phyloP scores from a whole-genome alignment of 352 stramenopile species.

The Plasmopara halstedii region DNA sequence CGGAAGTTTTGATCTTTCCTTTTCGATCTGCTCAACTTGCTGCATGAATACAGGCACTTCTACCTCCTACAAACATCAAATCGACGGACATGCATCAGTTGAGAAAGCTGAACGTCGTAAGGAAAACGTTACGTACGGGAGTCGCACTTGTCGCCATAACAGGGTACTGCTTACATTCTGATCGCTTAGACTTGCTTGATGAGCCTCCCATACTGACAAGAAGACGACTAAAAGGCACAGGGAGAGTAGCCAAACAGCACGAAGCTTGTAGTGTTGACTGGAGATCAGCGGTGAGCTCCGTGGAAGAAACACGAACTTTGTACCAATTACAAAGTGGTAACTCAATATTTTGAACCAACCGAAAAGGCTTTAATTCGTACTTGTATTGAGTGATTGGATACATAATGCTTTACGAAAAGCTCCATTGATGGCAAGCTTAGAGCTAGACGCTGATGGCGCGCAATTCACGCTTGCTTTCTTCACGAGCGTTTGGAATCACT shows the following conservation, averaged over 20 bases:
- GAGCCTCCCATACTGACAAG: constrained; percentile 40
- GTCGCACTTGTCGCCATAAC: constrained; percentile 62
- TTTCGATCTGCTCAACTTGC: constrained; percentile 76
- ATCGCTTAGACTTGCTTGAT: constrained; percentile 27
- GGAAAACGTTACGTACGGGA: constrained; percentile 32
- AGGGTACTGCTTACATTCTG: constrained; percentile 27
- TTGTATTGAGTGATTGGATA: constrained; percentile 7
- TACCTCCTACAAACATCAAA: constrained; percentile 16
- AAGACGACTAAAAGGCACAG: constrained; percentile 4
- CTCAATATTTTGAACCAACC: not conserved
- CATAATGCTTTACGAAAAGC: constrained; percentile 2
- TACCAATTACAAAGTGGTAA: constrained; percentile 4
- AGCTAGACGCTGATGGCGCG: constrained; percentile 6
- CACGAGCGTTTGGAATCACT: constrained; percentile 33
- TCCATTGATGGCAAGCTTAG: constrained; percentile 12
- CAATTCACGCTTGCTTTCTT: constrained; percentile 40
- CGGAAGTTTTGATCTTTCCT: constrained; percentile 53
- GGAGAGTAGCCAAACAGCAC: constrained; percentile 10
- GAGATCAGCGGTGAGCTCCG: constrained; percentile 19
- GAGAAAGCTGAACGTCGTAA: not conserved
- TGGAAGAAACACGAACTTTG: constrained; percentile 5
- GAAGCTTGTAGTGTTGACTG: constrained; percentile 17
- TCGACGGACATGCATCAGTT: not conserved
- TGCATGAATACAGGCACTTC: constrained; percentile 74
- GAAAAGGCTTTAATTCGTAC: constrained; percentile 3